Evolutionary conservation across 1,284 basidiomycete species (phyloP).

Genomic region (Paramarasmius palmivorus): DNA sequence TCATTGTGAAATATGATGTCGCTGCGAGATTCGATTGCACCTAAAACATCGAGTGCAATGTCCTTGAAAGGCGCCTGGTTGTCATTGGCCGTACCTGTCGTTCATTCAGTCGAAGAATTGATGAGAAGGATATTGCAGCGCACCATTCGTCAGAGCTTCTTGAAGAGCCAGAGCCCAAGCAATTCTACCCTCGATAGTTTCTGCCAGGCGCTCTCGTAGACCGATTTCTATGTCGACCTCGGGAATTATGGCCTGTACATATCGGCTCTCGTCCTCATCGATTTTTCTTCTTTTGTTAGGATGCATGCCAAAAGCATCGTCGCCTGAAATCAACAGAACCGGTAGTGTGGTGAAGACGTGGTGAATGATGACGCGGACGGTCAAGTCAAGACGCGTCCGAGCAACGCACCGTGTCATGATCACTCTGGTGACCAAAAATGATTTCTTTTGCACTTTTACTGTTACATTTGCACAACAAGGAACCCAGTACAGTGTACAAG

Average conservation of each 20-base stretch:
- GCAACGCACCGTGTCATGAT: too few relatives aligned
- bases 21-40: conserved; percentile 52
- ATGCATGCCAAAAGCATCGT: conserved; percentile 1
- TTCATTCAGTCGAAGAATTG: conserved; percentile 1
- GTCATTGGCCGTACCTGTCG: conserved; percentile 5
- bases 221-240: conserved; percentile 69
- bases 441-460: neutral
- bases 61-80: conserved; percentile 39
- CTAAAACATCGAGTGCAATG: conserved; percentile 57
- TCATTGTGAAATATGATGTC: conserved; percentile 50
- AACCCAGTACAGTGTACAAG: too few relatives aligned
- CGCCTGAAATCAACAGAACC: neutral
- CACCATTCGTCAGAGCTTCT: conserved; percentile 44
- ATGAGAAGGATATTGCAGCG: conserved; percentile 7
- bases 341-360: neutral
- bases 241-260: conserved; percentile 13
- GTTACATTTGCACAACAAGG: neutral
- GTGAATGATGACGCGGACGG: neutral
- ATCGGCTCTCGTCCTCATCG: neutral
- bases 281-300: conserved; percentile 11
- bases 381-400: neutral
- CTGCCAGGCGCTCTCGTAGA: conserved; percentile 53
- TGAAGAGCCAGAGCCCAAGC: conserved; percentile 64
- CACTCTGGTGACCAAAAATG: neutral
- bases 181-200: conserved; percentile 61